These are phyloP conservation scores for Leishmania lainsoni DNA, from an alignment of 208 protist genomes.

Conservation along the genomic window DNA sequence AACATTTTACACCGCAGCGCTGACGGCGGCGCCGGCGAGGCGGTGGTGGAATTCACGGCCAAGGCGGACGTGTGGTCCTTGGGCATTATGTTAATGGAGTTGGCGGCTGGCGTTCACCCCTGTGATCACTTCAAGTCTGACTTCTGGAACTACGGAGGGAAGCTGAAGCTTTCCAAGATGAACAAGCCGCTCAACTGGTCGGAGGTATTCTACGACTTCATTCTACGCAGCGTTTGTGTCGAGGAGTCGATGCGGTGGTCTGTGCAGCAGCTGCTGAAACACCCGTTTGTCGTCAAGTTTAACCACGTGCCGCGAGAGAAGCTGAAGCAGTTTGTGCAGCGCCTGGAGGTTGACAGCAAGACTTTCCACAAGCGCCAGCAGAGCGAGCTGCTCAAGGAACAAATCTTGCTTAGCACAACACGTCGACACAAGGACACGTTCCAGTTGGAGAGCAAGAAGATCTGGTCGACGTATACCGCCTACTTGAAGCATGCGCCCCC, in stretches of 20 bases:
- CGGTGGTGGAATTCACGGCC: slow-evolving; percentile 67
- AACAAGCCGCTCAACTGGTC: slow-evolving; percentile 83
- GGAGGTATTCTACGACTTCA: slow-evolving; percentile 75
- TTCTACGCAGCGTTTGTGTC: slow-evolving; percentile 65
- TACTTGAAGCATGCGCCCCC: slow-evolving; percentile 68
- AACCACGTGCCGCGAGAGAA: slow-evolving; percentile 60
- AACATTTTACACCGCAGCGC: slow-evolving; percentile 22
- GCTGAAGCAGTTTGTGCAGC: slow-evolving; percentile 78
- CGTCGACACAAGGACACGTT: slow-evolving; percentile 60
- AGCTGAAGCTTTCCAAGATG: slow-evolving; percentile 80
- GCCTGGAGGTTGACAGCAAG: slow-evolving; percentile 67
- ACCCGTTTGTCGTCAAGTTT: slow-evolving; percentile 81
- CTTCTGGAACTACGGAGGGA: slow-evolving; percentile 84
- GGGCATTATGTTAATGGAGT: slow-evolving; percentile 83
- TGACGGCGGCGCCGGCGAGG: slow-evolving; percentile 18
- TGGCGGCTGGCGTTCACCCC: slow-evolving; percentile 75
- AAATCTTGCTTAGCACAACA: slow-evolving; percentile 78
- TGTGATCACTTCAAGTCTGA: slow-evolving; percentile 87
- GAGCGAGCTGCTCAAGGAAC: slow-evolving; percentile 66
- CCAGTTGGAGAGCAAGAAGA: slow-evolving; percentile 56
- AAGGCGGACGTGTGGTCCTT: slow-evolving; percentile 91
- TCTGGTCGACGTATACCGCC: slow-evolving; percentile 71
- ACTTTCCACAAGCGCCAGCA: slow-evolving; percentile 74
- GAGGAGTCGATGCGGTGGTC: slow-evolving; percentile 59
- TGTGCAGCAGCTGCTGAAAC: slow-evolving; percentile 63